These are phyloP conservation scores for Citeromyces nyonsensis DNA, from an alignment of 805 yeast species.

Conservation along the genomic window DNA sequence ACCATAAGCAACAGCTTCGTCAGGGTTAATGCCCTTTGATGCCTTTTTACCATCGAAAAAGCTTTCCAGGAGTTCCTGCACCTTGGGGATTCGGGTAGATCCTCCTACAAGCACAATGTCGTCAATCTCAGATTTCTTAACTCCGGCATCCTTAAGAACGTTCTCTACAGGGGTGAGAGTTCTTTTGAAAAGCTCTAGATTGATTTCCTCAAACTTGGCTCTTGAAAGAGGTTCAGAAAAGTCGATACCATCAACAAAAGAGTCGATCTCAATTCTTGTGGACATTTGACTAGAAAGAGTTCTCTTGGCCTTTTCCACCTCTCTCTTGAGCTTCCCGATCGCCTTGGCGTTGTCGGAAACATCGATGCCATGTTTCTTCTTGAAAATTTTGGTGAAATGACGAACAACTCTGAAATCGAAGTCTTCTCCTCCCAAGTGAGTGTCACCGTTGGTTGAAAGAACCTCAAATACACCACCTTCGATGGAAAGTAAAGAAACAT, in stretches of 20 bases:
- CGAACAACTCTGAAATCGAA: conserved; percentile 81
- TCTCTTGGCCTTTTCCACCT: conserved; percentile 97
- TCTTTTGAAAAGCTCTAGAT: conserved; percentile 83
- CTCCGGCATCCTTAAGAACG: conserved; percentile 86
- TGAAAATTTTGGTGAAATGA: conserved; percentile 75
- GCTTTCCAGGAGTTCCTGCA: conserved; percentile 82
- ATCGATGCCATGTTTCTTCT: conserved; percentile 86
- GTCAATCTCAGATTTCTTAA: conserved; percentile 74
- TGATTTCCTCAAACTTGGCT: conserved; percentile 95
- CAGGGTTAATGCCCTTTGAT: conserved; percentile 95
- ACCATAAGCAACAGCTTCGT: conserved; percentile 99
- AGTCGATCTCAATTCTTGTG: conserved; percentile 91
- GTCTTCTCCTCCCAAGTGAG: conserved; percentile 97
- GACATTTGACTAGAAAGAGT: conserved; percentile 90
- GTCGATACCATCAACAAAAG: conserved; percentile 88
- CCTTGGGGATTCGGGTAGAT: conserved; percentile 98
- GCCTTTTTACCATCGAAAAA: conserved; percentile 92
- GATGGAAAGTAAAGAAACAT: conserved; percentile 76
- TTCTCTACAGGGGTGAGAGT: conserved; percentile 94
- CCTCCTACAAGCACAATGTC: conserved; percentile 98
- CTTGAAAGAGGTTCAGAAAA: conserved; percentile 91
- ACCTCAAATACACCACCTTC: conserved; percentile 91
- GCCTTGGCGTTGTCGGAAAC: conserved; percentile 72
- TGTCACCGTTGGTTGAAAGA: conserved; percentile 89
- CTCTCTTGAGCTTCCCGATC: conserved; percentile 87